Base-by-base conservation (phyloP, 257 asterid species). In the Ballota nigra region DNA sequence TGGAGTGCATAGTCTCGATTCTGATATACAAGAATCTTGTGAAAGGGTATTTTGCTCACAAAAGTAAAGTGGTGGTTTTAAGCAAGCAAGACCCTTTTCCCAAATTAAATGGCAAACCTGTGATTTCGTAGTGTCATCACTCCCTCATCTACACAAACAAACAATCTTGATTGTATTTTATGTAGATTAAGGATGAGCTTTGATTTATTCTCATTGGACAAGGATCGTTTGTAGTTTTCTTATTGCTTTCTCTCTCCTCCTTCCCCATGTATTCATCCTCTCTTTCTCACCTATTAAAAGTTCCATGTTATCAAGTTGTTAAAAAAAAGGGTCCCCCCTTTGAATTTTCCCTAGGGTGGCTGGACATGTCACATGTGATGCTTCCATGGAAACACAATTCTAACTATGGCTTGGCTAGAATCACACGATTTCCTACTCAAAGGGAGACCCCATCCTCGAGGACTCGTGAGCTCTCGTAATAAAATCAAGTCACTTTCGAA, bases 61-160 rank as follows among this genome's bases (percentile, higher is more conserved):
- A 94, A 83, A 94, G 96, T 71, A 94, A 94, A 78, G 98, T 94
- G 67, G 97, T 78, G 58, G 98, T 94, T 73, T 69, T 91, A 58
- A 91, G 98, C 88, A 94, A 94, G 79, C 98, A 94, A 69, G 99
- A 91, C 55, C 98, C 99, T 62, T 94, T 94, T 80, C 99, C 98
- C 9, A 91, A 80, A 81, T 85, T 89, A 74, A 86, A 90, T 45
- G 98, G 97, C 75, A 89, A 85, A 76, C 93, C 97, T 7, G 95
- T 87, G 60, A 79, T 68, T 77, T 70, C 90, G 13, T 90, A 93
- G 73, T n/a, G n/a, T 18, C 41, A 24, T 43, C 8, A 72, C 18
- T 41, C 59, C 68, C 69, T 67, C 69, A 51, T n/a, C n/a, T n/a
- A n/a, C n/a, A n/a, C n/a, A 12, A 26, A 24, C 40, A 18, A 31